Base-by-base conservation (phyloP, 768 basidiomycete genomes). In the Mycena capillaripes region DNA sequence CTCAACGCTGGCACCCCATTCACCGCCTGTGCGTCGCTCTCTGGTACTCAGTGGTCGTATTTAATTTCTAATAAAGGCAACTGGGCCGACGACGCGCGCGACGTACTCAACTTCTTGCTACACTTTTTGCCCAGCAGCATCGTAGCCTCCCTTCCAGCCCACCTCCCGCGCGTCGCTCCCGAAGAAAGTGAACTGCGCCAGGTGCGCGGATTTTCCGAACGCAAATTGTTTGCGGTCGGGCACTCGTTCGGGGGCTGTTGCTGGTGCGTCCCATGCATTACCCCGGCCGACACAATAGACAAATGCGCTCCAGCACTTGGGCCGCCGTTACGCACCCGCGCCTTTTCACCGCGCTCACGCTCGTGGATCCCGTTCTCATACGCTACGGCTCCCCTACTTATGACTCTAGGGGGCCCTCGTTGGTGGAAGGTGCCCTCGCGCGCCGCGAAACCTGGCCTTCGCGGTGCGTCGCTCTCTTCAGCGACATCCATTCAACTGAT, bases 221-320 rank as follows among this genome's bases (percentile, higher is more conserved):
- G 92, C 38, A 88, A 81, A n/a, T 76, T 96, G 3, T 84, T 96
- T 25, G 90, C 85, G 5, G 82, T 96, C 4, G 96, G 95, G 0
- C 97, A 98, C 78, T 97, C 95, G 0, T 91, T 95, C 62, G 95
- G 97, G 23, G 96, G 94, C 2, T 92, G 91, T 77, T 90, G 91
- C 2, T 86, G 90, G 91, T 95, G 78, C 77, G 94, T 85, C 66
- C n/a, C n/a, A 32, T 19, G 59, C 34, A 66, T 29, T n/a, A 14
- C 50, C 0, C 32, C 21, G 5, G 16, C 2, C 42, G 42, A 21
- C 42, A 21, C 1, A 38, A 30, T n/a, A 27, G 19, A 27, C 11
- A 21, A 27, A 56, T 25, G 32, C 30, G 36, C 34, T 40, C 25
- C 73, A 95, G 93, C 19, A 79, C 89, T n/a, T 87, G 91, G 44